phyloP scores from a whole-genome alignment of 345 rosid species.

The Bruguiera gymnorhiza region DNA sequence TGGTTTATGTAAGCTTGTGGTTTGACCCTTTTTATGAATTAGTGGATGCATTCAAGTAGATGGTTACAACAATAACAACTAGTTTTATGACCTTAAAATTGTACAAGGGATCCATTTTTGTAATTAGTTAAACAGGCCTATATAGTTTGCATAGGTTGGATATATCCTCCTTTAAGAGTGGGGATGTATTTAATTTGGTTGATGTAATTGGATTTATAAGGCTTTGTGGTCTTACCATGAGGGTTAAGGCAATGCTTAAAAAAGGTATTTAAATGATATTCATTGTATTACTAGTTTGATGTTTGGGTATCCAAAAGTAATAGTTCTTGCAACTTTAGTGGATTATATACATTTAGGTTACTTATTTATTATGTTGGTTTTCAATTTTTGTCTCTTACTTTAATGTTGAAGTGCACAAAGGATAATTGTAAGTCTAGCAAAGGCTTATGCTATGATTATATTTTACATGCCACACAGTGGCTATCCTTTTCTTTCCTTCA shows the following conservation, averaged over 20 bases:
- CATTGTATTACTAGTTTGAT: not conserved
- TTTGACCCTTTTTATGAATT: slow-evolving; percentile 79
- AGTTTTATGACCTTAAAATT: slow-evolving; percentile 74
- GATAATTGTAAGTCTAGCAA: too few relatives aligned
- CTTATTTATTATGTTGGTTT: too few relatives aligned
- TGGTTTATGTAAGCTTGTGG: slow-evolving; percentile 95
- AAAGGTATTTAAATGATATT: slow-evolving; percentile 38
- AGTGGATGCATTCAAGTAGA: slow-evolving; percentile 83
- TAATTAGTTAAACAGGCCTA: slow-evolving; percentile 61
- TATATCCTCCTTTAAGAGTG: slow-evolving; percentile 80
- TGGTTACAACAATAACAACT: slow-evolving; percentile 60
- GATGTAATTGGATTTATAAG: slow-evolving; percentile 84
- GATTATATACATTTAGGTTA: too few relatives aligned
- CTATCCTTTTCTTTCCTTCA: too few relatives aligned
- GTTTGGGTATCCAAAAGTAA: too few relatives aligned
- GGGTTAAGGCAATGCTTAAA: slow-evolving; percentile 77
- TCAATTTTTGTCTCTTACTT: too few relatives aligned
- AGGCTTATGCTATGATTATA: too few relatives aligned
- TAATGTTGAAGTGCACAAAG: too few relatives aligned
- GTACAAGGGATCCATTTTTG: slow-evolving; percentile 72
- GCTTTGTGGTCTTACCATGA: slow-evolving; percentile 78
- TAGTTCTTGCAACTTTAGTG: too few relatives aligned
- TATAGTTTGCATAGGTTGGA: slow-evolving; percentile 78
- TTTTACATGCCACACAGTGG: too few relatives aligned
- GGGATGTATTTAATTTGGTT: slow-evolving; percentile 75